Evolutionary conservation across 2,329 filamentous ascomycete genomes (phyloP), one percentile per base, ranked within the genome.

Genomic region (Phaeosphaeria sp.): DNA sequence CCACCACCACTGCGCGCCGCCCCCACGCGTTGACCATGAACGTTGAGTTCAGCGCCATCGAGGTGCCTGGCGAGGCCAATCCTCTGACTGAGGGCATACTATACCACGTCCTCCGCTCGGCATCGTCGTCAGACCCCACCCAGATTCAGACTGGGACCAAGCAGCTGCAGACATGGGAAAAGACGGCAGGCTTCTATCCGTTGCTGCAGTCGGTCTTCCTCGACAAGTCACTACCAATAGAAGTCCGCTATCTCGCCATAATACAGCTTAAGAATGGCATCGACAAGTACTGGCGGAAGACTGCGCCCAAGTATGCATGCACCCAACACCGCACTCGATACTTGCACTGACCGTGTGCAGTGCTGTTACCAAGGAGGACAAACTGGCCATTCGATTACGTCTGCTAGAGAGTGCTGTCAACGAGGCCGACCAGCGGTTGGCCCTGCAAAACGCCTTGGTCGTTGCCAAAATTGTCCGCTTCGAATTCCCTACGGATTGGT

Each of bases 241-340:
- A 96, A 69, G 86, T 94, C 52, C 90, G 95, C 60, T 93, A 96
- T 71, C 88, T 97, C 11, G 91, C 94, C 54, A 87, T 98, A 56
- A 97, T 98, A 66, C 91, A 97, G 74, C 84, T 99, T 53, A 98
- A 98, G 76, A 97, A 98, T 76, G 95, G 93, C 54, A 93, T 98
- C 77, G 94, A 98, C 75, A 93, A 90, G 74, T 92, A 93, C 77
- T 99, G 95, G 95, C 86, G 95, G 72, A 92, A 84, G 73, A 91
- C 90, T 33, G 87, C 91, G 50, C 85, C 90, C 55, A 87, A 89
- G 73, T 85, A 86, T 11, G 30, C 51, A 13, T 54, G 53, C 17
- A 30, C 23, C 22, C 18, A 33, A 36, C 17, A 3, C 22, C n/a
- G 18, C 18, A 1, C 15, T 9, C 13, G 13, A 25, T 4, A 36